Percentiles rank a stretch among this genome's conserved stretches.
These are phyloP conservation scores for Cerrena zonata DNA, from an alignment of 1,284 basidiomycete genomes.

Conservation along the genomic window DNA sequence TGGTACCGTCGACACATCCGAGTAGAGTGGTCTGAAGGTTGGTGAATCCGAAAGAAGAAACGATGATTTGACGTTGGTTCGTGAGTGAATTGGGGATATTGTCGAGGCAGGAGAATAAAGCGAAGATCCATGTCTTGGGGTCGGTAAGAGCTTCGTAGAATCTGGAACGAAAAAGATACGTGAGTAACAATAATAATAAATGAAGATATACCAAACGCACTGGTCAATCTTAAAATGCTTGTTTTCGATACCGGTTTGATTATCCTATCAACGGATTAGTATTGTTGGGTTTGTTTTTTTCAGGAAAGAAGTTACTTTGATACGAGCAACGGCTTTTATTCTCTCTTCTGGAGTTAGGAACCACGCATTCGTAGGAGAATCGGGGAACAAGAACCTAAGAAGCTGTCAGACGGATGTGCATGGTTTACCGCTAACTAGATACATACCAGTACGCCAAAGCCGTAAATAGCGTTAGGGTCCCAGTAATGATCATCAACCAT, in stretches of 20 bases:
- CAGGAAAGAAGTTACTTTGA: too few species aligned
- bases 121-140: constrained; percentile 69
- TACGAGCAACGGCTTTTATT: constrained; percentile 58
- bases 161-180: too few species aligned
- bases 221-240: constrained; percentile 35
- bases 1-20: constrained; percentile 58
- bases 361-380: constrained; percentile 66
- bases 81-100: constrained; percentile 68
- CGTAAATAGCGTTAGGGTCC: constrained; percentile 50
- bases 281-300: too few species aligned
- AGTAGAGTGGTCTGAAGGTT: constrained; percentile 63
- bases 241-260: constrained; percentile 37
- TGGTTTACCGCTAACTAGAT: too few species aligned
- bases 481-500: constrained; percentile 75
- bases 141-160: constrained; percentile 63
- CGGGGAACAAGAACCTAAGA: constrained; percentile 60
- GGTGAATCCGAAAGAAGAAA: constrained; percentile 64
- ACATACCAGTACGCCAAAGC: constrained; percentile 51
- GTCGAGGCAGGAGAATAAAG: constrained; percentile 55
- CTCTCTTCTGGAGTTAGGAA: constrained; percentile 64
- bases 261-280: constrained; percentile 20
- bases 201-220: too few species aligned
- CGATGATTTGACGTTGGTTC: constrained; percentile 65
- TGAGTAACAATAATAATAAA: too few species aligned
- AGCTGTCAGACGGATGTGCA: too few species aligned